Conservation (phyloP, 352 stramenopile genomes). For the Aphanomyces astaci region DNA sequence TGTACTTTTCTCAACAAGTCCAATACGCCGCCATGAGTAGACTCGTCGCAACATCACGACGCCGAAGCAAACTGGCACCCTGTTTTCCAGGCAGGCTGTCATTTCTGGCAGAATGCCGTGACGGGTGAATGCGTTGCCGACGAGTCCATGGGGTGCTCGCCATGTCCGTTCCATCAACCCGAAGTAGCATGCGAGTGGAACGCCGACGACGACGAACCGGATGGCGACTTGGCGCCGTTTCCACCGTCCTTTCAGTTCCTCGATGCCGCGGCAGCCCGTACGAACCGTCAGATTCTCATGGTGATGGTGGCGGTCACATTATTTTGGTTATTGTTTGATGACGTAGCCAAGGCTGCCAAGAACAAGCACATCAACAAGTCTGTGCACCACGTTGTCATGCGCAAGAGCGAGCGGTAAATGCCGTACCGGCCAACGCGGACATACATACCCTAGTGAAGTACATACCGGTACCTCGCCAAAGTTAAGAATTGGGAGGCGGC, state of each 20-base stretch:
- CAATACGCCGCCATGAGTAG: conserved; percentile 29
- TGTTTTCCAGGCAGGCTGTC: conserved; percentile 58
- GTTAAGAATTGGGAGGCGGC: too few relatives aligned
- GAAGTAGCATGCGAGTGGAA: background rate
- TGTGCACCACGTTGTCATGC: conserved; percentile 16
- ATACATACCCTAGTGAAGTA: too few relatives aligned
- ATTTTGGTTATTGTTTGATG: too few relatives aligned
- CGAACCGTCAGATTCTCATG: background rate
- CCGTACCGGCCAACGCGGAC: too few relatives aligned
- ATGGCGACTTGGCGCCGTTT: conserved; percentile 36
- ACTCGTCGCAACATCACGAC: conserved; percentile 31
- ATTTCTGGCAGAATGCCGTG: conserved; percentile 69
- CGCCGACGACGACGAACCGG: conserved; percentile 6
- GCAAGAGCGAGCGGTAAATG: conserved; percentile 17
- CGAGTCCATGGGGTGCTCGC: conserved; percentile 14
- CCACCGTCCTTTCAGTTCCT: conserved; percentile 66
- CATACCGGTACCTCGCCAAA: too few relatives aligned
- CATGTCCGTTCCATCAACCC: conserved; percentile 16
- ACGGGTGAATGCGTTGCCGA: conserved; percentile 42
- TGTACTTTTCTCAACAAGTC: conserved; percentile 12
- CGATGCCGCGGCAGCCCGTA: conserved; percentile 21
- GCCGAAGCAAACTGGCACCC: conserved; percentile 43
- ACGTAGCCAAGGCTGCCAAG: background rate
- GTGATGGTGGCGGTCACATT: background rate
- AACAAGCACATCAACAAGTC: background rate